phyloP scores from a whole-genome alignment of 202 grass and related monocot species.

The Cymbopogon flexuosus region DNA sequence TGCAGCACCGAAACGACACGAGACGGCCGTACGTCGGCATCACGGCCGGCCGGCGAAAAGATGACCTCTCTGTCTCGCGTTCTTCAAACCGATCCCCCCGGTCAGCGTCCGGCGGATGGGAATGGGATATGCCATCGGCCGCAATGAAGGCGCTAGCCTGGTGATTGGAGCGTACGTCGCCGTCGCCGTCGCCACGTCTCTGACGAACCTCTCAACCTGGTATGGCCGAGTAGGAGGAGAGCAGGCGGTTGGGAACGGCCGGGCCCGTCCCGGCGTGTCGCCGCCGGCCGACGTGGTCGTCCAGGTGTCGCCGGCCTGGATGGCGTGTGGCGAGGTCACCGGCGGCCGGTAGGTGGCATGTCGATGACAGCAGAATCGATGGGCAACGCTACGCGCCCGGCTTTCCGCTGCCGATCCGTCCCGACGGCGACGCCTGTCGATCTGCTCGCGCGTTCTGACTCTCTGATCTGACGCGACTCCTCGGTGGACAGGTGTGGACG shows the following conservation, averaged over 20 bases:
- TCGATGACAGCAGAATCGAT: neutral
- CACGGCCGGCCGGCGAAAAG: neutral
- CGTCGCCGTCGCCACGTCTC: too few species aligned
- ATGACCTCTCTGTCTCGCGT: neutral
- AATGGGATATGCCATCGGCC: neutral
- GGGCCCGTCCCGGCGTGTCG: neutral
- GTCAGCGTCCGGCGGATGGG: neutral
- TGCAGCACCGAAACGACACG: neutral
- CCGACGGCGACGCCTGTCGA: neutral
- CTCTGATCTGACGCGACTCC: too few species aligned
- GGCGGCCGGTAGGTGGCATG: neutral
- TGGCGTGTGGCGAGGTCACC: neutral
- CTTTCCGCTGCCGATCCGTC: neutral
- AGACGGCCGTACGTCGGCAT: neutral
- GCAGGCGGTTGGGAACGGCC: too few species aligned
- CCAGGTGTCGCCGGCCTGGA: neutral
- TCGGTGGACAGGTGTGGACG: constrained; percentile 22
- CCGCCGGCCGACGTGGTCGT: neutral
- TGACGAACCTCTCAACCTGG: too few species aligned
- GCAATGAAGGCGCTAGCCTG: neutral
- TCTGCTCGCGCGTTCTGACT: too few species aligned
- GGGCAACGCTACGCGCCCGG: neutral
- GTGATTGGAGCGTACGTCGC: neutral
- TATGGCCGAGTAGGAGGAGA: too few species aligned
- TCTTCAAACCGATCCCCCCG: neutral